Conservation (phyloP, 83 land plant species). For the Isoetes engelmannii region DNA sequence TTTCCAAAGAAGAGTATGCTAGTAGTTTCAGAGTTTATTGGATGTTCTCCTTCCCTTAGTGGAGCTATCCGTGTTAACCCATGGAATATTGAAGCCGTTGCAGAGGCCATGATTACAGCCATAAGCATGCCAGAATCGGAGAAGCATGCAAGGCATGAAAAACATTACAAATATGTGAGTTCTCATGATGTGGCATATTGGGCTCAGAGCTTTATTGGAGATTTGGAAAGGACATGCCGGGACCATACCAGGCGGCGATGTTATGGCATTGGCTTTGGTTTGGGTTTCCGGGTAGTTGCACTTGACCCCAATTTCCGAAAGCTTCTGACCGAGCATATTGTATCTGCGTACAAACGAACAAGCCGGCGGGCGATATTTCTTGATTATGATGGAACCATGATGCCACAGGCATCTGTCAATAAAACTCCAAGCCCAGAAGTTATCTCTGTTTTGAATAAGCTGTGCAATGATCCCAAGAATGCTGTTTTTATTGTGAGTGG, state of each 20-base stretch:
- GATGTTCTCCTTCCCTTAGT: slow-evolving; percentile 1
- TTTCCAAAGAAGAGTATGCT: slow-evolving; percentile 42
- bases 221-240: slow-evolving; percentile 52
- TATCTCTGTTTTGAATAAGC: slow-evolving; percentile 37
- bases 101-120: slow-evolving; percentile 46
- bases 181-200: slow-evolving; percentile 64
- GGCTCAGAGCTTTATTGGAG: slow-evolving; percentile 58
- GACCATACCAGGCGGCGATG: slow-evolving; percentile 47
- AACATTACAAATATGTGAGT: slow-evolving; percentile 63
- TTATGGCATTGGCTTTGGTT: slow-evolving; percentile 59
- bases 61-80: slow-evolving; percentile 55
- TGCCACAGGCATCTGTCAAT: slow-evolving; percentile 47
- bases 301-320: slow-evolving; percentile 53
- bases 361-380: slow-evolving; percentile 54
- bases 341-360: slow-evolving; percentile 40
- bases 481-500: slow-evolving; percentile 71
- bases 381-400: slow-evolving; percentile 72
- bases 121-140: slow-evolving; percentile 37
- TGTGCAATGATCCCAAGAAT: slow-evolving; percentile 57
- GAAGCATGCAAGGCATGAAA: slow-evolving; percentile 60
- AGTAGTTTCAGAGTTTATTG: slow-evolving; percentile 48
- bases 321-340: slow-evolving; percentile 42
- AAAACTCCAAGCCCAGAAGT: slow-evolving; percentile 48
- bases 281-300: slow-evolving; percentile 50
- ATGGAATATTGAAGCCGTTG: slow-evolving; percentile 62